Base-by-base conservation (phyloP, 2,329 filamentous ascomycete species). In the Beauveria brongniartii region DNA sequence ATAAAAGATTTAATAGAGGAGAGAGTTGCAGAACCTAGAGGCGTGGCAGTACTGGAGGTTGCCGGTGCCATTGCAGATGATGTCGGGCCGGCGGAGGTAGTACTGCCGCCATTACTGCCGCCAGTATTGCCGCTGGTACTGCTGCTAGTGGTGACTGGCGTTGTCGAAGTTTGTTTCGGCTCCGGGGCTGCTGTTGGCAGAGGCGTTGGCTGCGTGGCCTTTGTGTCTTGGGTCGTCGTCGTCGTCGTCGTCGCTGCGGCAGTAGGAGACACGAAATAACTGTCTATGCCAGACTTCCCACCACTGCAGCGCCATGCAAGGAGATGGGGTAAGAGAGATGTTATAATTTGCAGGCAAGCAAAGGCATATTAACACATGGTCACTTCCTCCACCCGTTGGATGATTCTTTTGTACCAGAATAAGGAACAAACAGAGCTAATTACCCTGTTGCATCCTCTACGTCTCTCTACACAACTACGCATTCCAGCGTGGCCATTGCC, bases 221-320 rank as follows among this genome's bases (percentile, higher is more conserved):
- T 63, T 28, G 64, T 65, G 1, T 43, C 51, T 24, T 53, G 41
- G 34, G 61, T 47, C 41, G 61, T 62, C 47, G 62, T 9, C 20
- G 62, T 9, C 20, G 43, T 28, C 1, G 63, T 26, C 0, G 63
- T 26, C 0, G 64, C 59, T 8, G 55, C 59, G 0, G 57, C 20
- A n/a, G 65, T 65, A 1, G 66, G 67, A 0, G 65, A 63, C 9
- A 65, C 61, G 47, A 64, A 41, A 34, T 65, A 69, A 22, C 67
- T 69, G 28, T 73, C 64, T 3, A 68, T 69, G 5, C 54, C 63
- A 9, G 67, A 65, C 47, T 57, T 63, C 2, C 61, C 61, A 4
- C 69, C 74, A 40, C 74, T 34, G 30, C 12, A 34, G 10, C 30
- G 30, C 10, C 30, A 34, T 34, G 28, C 4, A 12, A 12, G 30